phyloP scores from a whole-genome alignment of 495 filamentous ascomycete species.

The Eremomyces bilateralis region DNA sequence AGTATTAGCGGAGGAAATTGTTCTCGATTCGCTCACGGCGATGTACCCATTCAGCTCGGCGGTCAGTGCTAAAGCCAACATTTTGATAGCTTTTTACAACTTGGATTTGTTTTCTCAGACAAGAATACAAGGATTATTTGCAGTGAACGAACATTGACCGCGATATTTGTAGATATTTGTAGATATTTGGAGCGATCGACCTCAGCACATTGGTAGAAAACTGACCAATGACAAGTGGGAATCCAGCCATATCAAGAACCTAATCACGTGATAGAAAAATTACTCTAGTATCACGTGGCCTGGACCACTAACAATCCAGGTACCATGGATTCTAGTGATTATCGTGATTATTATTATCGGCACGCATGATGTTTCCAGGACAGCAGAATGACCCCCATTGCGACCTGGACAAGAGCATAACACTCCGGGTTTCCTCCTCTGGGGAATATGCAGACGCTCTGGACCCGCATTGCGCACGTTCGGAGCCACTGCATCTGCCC shows the following conservation, averaged over 20 bases:
- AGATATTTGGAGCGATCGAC: too few species aligned
- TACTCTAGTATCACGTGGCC: background rate
- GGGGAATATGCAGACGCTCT: background rate
- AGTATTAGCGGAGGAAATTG: slow-evolving; percentile 6
- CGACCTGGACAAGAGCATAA: background rate
- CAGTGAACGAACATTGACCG: too few species aligned
- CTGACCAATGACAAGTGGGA: too few species aligned
- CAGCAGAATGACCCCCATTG: background rate
- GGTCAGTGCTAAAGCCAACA: slow-evolving; percentile 59
- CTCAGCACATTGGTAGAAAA: too few species aligned
- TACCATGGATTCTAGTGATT: background rate
- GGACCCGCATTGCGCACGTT: background rate
- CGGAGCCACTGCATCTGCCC: background rate
- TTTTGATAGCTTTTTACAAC: slow-evolving; percentile 18
- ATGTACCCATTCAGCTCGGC: slow-evolving; percentile 60
- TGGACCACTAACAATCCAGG: background rate
- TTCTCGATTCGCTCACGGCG: slow-evolving; percentile 1
- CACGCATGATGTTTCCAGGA: background rate
- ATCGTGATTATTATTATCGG: background rate
- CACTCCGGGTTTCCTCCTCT: background rate
- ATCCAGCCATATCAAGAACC: too few species aligned
- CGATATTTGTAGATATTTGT: too few species aligned
- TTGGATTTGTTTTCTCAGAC: background rate
- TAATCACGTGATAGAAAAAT: too few species aligned
- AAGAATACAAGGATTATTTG: background rate